phyloP scores from a whole-genome alignment of 106 monocot genomes.

The Alisma plantagoaquatica region DNA sequence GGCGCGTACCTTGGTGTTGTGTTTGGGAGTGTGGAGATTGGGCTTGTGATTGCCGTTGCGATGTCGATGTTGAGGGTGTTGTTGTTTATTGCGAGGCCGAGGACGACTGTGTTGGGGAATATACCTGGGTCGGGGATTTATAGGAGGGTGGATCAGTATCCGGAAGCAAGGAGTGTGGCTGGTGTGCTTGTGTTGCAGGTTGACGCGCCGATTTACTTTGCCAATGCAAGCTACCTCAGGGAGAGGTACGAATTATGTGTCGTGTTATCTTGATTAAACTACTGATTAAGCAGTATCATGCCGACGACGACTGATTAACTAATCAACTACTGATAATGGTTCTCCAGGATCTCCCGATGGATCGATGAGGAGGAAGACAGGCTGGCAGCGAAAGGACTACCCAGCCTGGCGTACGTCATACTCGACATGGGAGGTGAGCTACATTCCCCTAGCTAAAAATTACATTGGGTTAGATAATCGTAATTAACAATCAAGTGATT shows the following conservation, averaged over 20 bases:
- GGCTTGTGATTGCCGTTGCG: constrained; percentile 54
- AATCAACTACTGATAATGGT: neutral
- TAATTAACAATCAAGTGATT: too few relatives aligned
- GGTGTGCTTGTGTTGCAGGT: constrained; percentile 68
- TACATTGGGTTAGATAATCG: too few relatives aligned
- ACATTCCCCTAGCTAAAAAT: too few relatives aligned
- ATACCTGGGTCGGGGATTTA: constrained; percentile 74
- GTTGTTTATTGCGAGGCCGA: constrained; percentile 73
- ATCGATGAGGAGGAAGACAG: constrained; percentile 77
- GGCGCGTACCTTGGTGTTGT: constrained; percentile 81
- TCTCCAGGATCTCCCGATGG: constrained; percentile 64
- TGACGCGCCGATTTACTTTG: constrained; percentile 82
- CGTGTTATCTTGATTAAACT: neutral
- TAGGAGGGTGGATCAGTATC: constrained; percentile 69
- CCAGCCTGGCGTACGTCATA: constrained; percentile 56
- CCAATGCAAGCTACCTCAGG: constrained; percentile 76
- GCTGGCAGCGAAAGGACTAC: constrained; percentile 25
- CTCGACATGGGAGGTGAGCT: constrained; percentile 91
- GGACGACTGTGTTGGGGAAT: constrained; percentile 67
- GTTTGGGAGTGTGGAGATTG: constrained; percentile 78
- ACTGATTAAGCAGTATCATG: neutral
- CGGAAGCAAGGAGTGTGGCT: constrained; percentile 42
- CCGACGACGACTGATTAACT: neutral
- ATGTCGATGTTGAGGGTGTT: constrained; percentile 71
- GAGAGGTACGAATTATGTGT: constrained; percentile 48